phyloP scores from a whole-genome alignment of 345 rosid species.

The Citrus medica region DNA sequence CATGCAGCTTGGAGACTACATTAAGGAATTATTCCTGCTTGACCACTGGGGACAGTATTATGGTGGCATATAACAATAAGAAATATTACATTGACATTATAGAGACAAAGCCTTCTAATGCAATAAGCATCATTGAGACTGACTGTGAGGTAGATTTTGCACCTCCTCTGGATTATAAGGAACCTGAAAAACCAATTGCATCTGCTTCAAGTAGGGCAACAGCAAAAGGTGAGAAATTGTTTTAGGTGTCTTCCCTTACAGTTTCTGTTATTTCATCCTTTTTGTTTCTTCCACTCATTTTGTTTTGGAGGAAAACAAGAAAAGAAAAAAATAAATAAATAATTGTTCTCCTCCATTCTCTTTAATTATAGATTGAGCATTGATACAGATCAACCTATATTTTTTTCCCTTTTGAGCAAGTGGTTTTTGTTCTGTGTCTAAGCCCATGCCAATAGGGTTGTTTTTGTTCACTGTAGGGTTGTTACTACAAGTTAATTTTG shows the following conservation, averaged over 20 bases:
- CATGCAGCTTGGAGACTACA: conserved; percentile 88
- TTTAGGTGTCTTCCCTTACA: background rate
- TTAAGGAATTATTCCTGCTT: conserved; percentile 95
- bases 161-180: conserved; percentile 96
- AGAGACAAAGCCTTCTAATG: conserved; percentile 92
- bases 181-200: conserved; percentile 71
- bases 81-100: conserved; percentile 93
- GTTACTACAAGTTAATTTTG: background rate
- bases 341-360: background rate
- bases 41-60: conserved; percentile 95
- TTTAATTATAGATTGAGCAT: background rate
- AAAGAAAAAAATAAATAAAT: too few species aligned
- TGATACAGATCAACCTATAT: background rate
- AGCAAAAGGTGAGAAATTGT: conserved; percentile 50
- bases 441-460: background rate
- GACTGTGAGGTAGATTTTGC: conserved; percentile 99
- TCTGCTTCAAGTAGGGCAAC: conserved; percentile 44
- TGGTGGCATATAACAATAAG: conserved; percentile 98
- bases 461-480: background rate
- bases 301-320: too few species aligned
- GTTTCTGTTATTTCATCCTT: background rate
- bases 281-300: background rate
- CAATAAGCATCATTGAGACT: conserved; percentile 97
- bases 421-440: background rate
- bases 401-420: background rate